Base-by-base conservation (phyloP, 2,329 filamentous ascomycete species). In the Fusarium sp. region DNA sequence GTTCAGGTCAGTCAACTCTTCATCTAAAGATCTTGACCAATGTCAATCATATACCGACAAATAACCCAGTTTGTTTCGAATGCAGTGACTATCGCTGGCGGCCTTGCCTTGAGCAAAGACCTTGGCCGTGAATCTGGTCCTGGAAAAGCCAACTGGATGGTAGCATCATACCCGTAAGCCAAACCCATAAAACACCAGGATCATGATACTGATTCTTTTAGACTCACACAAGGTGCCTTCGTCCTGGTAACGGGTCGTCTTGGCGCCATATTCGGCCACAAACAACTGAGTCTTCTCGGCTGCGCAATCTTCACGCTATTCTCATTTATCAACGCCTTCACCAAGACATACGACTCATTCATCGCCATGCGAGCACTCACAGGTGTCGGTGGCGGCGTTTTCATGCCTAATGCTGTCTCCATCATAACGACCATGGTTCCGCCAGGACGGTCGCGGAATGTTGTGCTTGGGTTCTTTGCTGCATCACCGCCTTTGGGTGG, bases 381-480 rank as follows among this genome's bases (percentile, higher is more conserved):
- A 1, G 86, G 87, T 1, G 32, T 78, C 9, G 85, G 86, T 1
- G 85, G 83, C 3, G 85, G 82, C 0, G 77, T 86, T 18, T 75
- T 87, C n/a, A 81, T 87, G 75, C 85, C 86, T 0, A 87, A 87
- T 67, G 82, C 83, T 0, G 79, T 88, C 0, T 85, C 85, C 0
- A 80, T 86, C 52, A 77, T 88, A 18, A 81, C 80, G 0, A 82
- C 80, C 27, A 85, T 81, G 37, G 81, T 85, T 20, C 82, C 83
- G 1, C 84, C 84, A 0, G 85, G 85, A 0, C 75, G 75, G 14
- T 75, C 76, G 45, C 70, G 70, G 6, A 73, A 73, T 20, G 20
- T 73, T 6, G 56, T 69, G 6, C 9, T 73, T 12, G 70, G 67
- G 0, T 69, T 73, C 25, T 73, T 73, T 25, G 70, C 67, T 7